These are phyloP conservation scores for Suhomyces wounanorum DNA, from an alignment of 1,139 yeast species.

Conservation along the genomic window DNA sequence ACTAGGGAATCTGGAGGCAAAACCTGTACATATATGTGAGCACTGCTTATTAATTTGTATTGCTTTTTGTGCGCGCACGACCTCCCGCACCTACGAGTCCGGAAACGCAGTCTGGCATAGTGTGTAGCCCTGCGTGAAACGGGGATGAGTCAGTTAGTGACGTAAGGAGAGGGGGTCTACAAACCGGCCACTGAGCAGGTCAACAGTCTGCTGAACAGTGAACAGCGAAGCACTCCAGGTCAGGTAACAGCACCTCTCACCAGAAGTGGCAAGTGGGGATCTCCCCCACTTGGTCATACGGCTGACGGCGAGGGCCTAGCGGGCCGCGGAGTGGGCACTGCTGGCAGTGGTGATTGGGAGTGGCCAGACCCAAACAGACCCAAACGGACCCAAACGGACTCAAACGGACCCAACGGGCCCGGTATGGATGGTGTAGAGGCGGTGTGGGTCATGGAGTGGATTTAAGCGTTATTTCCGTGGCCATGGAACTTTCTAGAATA, in stretches of 20 bases:
- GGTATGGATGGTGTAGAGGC: neutral
- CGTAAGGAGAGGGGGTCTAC: slow-evolving; percentile 2
- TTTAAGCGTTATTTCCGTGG: slow-evolving; percentile 6
- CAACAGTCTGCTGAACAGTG: too few relatives aligned
- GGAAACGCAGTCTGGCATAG: neutral
- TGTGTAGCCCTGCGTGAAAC: slow-evolving; percentile 6
- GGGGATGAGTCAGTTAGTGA: slow-evolving; percentile 2
- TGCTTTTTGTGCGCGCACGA: slow-evolving; percentile 14
- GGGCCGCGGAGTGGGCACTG: too few relatives aligned
- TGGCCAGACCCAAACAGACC: too few relatives aligned
- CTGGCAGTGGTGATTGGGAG: too few relatives aligned
- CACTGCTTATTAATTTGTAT: slow-evolving; percentile 15
- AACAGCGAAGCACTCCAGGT: neutral
- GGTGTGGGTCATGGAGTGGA: neutral
- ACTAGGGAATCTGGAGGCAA: slow-evolving; percentile 14
- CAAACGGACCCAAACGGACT: too few relatives aligned
- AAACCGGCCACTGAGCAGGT: too few relatives aligned
- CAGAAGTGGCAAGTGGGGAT: neutral
- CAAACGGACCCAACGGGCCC: neutral
- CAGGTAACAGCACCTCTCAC: neutral
- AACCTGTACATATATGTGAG: slow-evolving; percentile 12
- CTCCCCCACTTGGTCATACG: neutral
- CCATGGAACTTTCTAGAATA: slow-evolving; percentile 11
- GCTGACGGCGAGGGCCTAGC: too few relatives aligned
- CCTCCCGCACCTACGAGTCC: neutral